Evolutionary conservation across 2,329 filamentous ascomycete genomes (phyloP).

Genomic region (Blastomyces parvus): DNA sequence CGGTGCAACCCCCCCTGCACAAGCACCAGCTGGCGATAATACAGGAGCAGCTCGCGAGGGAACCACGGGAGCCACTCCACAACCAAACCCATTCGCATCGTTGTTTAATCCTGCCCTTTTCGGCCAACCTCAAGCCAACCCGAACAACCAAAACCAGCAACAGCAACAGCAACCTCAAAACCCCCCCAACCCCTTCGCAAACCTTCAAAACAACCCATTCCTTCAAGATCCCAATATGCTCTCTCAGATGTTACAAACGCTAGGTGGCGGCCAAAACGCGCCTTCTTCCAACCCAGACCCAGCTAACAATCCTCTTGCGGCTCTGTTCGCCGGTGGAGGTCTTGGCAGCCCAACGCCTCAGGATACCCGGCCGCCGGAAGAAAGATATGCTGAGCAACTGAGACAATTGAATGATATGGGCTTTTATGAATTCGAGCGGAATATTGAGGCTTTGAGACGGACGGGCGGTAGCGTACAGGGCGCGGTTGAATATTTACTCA

Average conservation of each 20-base stretch:
- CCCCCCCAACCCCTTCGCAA: conserved; percentile 38
- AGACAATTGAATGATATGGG: conserved; percentile 97
- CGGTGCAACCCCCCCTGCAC: conserved; percentile 22
- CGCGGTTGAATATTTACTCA: conserved; percentile 41
- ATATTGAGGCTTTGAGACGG: conserved; percentile 76
- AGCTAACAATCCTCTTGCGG: conserved; percentile 36
- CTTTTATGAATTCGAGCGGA: conserved; percentile 92
- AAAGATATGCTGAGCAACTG: conserved; percentile 81
- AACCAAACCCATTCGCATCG: conserved; percentile 58
- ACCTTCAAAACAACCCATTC: conserved; percentile 43
- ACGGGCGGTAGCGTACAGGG: conserved; percentile 92
- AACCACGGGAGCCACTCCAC: conserved; percentile 28
- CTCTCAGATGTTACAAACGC: conserved; percentile 46
- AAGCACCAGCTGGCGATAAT: conserved; percentile 22
- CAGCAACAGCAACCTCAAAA: conserved; percentile 20
- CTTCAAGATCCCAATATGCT: conserved; percentile 52
- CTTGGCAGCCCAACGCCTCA: conserved; percentile 46
- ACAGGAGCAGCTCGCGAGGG: conserved; percentile 24
- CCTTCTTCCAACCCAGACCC: conserved; percentile 23
- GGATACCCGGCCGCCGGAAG: conserved; percentile 85
- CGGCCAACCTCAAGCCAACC: conserved; percentile 19
- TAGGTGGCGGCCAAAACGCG: conserved; percentile 31
- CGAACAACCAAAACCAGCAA: conserved; percentile 18
- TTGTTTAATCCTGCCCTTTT: conserved; percentile 47
- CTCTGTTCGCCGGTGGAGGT: conserved; percentile 47